phyloP scores from a whole-genome alignment of 306 rosid genomes.

The Dalbergia cochinchinensis region DNA sequence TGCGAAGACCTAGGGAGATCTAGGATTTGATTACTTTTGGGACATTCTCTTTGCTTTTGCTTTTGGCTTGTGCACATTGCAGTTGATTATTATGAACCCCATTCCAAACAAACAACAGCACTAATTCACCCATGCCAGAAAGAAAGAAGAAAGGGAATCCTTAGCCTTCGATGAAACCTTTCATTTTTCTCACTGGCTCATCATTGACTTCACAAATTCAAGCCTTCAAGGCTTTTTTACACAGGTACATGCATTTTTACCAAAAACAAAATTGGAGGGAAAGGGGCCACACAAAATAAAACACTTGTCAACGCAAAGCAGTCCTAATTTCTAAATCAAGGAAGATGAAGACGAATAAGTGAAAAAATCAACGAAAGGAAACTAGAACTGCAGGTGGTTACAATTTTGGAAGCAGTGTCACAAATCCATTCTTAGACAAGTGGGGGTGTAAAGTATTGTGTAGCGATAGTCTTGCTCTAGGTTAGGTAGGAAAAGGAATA shows the following conservation, averaged over 20 bases:
- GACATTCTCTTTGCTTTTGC: constrained; percentile 52
- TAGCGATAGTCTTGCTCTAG: neutral
- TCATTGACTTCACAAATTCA: constrained; percentile 22
- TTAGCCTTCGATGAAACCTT: neutral
- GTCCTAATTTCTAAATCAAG: constrained; percentile 10
- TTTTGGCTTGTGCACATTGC: constrained; percentile 33
- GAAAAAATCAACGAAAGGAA: neutral
- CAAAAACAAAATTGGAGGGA: neutral
- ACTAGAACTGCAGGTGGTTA: neutral
- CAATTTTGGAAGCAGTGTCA: neutral
- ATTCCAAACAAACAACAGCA: constrained; percentile 23
- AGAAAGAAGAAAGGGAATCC: constrained; percentile 3
- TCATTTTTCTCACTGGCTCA: constrained; percentile 27
- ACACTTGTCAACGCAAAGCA: neutral
- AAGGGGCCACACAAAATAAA: neutral
- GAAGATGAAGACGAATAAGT: neutral
- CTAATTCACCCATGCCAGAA: constrained; percentile 36
- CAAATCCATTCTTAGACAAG: neutral
- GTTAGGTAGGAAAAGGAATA: constrained; percentile 20
- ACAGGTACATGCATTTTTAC: neutral
- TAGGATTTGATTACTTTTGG: constrained; percentile 65
- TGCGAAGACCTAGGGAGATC: constrained; percentile 46
- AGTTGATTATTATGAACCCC: constrained; percentile 42
- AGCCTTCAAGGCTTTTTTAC: neutral
- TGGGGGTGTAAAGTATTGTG: neutral